Evolutionary conservation across 2,329 filamentous ascomycete genomes (phyloP).

Genomic region (Exutisphaerella laricina): DNA sequence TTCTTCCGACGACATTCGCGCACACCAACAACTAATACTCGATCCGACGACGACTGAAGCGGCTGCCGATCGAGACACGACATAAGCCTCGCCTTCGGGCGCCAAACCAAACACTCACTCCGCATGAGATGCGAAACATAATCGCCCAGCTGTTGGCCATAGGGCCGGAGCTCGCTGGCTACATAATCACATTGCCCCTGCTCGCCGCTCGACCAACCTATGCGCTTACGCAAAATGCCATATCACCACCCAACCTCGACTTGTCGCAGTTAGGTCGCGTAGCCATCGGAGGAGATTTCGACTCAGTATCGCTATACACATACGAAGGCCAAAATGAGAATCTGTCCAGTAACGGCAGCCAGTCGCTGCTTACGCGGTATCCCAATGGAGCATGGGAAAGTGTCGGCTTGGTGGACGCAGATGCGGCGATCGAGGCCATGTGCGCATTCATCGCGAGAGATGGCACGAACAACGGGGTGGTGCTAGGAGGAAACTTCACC

Average conservation of each 20-base stretch:
- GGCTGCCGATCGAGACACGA: constrained; percentile 5
- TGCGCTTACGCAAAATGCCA: constrained; percentile 38
- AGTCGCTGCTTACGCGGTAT: constrained; percentile 72
- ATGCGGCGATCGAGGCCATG: constrained; percentile 83
- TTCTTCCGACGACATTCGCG: not conserved
- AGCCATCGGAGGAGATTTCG: constrained; percentile 82
- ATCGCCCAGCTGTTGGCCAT: constrained; percentile 32
- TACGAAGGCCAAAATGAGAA: constrained; percentile 73
- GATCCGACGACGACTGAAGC: constrained; percentile 1
- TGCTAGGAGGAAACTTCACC: constrained; percentile 94
- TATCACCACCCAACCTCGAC: constrained; percentile 63
- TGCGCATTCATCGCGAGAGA: constrained; percentile 67
- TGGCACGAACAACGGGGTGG: constrained; percentile 64
- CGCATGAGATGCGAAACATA: constrained; percentile 28
- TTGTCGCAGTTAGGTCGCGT: constrained; percentile 73
- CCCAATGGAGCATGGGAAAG: constrained; percentile 79
- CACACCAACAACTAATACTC: constrained; percentile 2
- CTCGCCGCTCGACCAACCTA: constrained; percentile 15
- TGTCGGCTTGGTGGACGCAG: constrained; percentile 66
- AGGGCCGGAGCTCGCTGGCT: constrained; percentile 32
- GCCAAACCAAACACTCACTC: constrained; percentile 3
- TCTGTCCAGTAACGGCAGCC: constrained; percentile 66
- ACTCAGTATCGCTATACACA: constrained; percentile 83
- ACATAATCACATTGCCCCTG: constrained; percentile 28
- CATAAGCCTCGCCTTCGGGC: not conserved